Base-by-base conservation (phyloP, 129 eudicot species). In the Flaveria linearis region DNA sequence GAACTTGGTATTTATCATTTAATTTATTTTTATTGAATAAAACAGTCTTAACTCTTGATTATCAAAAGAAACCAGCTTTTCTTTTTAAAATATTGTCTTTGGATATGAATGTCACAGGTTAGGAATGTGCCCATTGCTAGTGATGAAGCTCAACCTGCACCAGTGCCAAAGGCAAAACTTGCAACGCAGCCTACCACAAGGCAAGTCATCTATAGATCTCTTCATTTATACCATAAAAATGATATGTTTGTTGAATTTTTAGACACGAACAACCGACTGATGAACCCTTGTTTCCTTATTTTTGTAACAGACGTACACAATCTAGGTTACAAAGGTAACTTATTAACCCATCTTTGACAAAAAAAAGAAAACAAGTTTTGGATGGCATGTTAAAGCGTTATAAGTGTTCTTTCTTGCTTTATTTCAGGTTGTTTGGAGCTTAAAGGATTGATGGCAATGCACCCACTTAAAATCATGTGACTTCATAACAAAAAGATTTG, bases 1-100 rank as follows among this genome's bases (percentile, higher is more conserved):
- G 84, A 90, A 80, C 84, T 82, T 92, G 98, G 98, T 92, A 92
- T 57, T 18, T 57, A 74, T 73, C 6, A 55, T 30, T 75, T 49
- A 46, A 41, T 6, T 61, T 12, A 39, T 60, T 36, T 61, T 30
- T 30, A 30, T 5, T 30, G 36, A 30, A 28, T 28, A 28, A 28
- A 30, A 3, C 36, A 30, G 5, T 30, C 5, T 30, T 30, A 30
- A 30, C 36, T 30, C 36, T 30, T 30, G 3, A 15, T 39, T 13
- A 47, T 16, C 30, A 3, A 46, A 58, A 61, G 15, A 41, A 67
- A 28, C 36, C 36, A 55, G 64, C 28, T 69, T 42, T 55, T 36
- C 28, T 69, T 42, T 64, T 36, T 52, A 16, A 7, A 2, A 50
- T 42, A 13, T 2, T 43, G 14, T 71, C 15, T 79, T 72, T 6